Conservation (phyloP, 148 eudicot genomes). For the Rhododendron henanense region DNA sequence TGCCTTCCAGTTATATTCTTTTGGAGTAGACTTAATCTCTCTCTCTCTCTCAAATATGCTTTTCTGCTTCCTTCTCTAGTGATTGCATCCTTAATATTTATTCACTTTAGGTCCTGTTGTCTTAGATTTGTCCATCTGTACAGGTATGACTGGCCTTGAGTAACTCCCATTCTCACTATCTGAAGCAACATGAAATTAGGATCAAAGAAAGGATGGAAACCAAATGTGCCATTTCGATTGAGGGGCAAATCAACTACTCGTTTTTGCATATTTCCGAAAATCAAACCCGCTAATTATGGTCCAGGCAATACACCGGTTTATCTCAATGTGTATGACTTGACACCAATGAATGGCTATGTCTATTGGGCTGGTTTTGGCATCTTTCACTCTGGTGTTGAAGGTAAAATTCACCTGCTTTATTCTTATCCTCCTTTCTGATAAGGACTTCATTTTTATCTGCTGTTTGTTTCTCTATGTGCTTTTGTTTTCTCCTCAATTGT, state of each 20-base stretch:
- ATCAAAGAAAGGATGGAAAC: constrained; percentile 68
- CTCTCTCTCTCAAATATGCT: not conserved
- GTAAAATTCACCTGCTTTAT: constrained; percentile 29
- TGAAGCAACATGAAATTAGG: constrained; percentile 45
- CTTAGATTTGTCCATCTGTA: constrained; percentile 13
- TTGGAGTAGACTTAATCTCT: not conserved
- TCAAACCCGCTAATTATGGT: constrained; percentile 45
- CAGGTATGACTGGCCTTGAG: constrained; percentile 32
- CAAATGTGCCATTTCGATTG: constrained; percentile 49
- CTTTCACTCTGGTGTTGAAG: constrained; percentile 97
- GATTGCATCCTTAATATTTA: not conserved
- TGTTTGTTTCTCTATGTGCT: not conserved
- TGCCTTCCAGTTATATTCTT: not conserved
- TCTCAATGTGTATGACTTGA: constrained; percentile 84
- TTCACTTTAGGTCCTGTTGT: not conserved
- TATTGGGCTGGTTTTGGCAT: constrained; percentile 97
- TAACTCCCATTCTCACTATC: constrained; percentile 13
- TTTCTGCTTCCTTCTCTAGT: not conserved
- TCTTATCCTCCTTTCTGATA: not conserved
- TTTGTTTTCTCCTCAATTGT: not conserved
- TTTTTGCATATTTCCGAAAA: constrained; percentile 66
- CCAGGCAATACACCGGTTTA: constrained; percentile 62
- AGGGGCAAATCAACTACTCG: constrained; percentile 52
- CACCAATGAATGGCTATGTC: constrained; percentile 82
- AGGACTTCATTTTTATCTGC: not conserved